A percentile compares a stretch with the other conserved stretches of the same genome.
Conservation (phyloP, 2,329 filamentous ascomycete species). For the Penicillium sp. region DNA sequence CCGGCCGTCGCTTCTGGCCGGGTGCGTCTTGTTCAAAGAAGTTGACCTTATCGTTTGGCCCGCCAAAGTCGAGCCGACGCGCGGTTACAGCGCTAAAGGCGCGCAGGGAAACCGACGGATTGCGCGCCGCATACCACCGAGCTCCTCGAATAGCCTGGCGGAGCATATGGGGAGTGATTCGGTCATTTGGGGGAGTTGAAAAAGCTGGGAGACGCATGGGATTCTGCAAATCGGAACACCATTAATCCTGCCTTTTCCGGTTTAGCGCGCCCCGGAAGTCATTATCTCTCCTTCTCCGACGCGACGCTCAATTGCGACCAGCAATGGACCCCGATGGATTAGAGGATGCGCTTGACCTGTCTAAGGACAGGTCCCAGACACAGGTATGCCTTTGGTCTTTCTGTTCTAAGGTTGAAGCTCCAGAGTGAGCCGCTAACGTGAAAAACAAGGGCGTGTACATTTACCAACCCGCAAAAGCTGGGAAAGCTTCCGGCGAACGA, state of each 20-base stretch:
- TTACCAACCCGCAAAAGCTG: constrained; percentile 55
- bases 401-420: neutral
- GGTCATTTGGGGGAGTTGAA: constrained; percentile 31
- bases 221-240: constrained; percentile 24
- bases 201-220: constrained; percentile 3
- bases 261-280: constrained; percentile 30
- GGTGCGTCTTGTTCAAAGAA: constrained; percentile 45
- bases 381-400: constrained; percentile 25
- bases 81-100: constrained; percentile 32
- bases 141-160: constrained; percentile 45
- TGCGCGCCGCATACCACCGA: constrained; percentile 44
- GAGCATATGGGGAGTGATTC: constrained; percentile 40
- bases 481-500: constrained; percentile 37
- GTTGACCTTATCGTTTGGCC: constrained; percentile 42
- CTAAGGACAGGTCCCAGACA: constrained; percentile 30
- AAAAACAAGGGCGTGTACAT: constrained; percentile 59
- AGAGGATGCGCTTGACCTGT: constrained; percentile 23
- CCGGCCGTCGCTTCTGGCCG: constrained; percentile 34
- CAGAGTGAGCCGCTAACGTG: constrained; percentile 16
- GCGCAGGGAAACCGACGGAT: constrained; percentile 30
- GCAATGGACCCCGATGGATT: constrained; percentile 22
- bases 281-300: constrained; percentile 5
- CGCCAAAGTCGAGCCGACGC: constrained; percentile 34
- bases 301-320: constrained; percentile 6
- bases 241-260: constrained; percentile 29